Conservation (phyloP, 768 basidiomycete genomes). For the Rhodotorula sphaerocarpa region DNA sequence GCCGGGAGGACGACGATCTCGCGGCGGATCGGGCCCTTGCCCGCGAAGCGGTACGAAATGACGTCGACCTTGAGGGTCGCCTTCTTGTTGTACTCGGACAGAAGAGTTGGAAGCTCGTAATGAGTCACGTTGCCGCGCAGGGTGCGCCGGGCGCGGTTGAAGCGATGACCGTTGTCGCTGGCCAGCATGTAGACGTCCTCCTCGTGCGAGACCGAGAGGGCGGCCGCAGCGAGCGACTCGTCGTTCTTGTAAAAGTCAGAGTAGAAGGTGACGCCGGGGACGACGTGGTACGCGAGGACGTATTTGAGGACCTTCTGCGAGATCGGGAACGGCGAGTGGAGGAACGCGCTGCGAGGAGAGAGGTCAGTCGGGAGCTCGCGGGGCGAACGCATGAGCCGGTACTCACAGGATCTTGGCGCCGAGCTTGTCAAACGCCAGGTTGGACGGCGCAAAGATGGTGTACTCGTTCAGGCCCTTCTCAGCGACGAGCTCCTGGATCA, state of each 20-base stretch:
- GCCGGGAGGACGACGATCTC: conserved; percentile 29
- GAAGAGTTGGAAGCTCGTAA: conserved; percentile 37
- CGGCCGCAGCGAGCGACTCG: conserved; percentile 9
- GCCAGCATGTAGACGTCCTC: conserved; percentile 15
- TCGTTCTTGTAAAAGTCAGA: conserved; percentile 42
- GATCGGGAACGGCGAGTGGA: conserved; percentile 43
- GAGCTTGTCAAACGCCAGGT: conserved; percentile 20
- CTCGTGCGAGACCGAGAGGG: conserved; percentile 1
- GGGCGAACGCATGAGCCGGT: too few species aligned
- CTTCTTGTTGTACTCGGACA: conserved; percentile 24
- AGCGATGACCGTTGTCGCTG: background rate
- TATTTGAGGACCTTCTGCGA: conserved; percentile 39
- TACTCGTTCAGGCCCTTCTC: conserved; percentile 36
- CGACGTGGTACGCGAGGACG: conserved; percentile 44
- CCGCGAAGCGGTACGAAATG: conserved; percentile 27
- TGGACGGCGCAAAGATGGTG: conserved; percentile 27
- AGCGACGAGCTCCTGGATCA: conserved; percentile 31
- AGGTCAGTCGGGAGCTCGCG: too few species aligned
- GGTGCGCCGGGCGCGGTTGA: conserved; percentile 7
- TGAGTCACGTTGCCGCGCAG: conserved; percentile 32
- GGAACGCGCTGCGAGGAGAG: too few species aligned
- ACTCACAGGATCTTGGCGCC: conserved; percentile 39
- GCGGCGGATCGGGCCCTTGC: conserved; percentile 32
- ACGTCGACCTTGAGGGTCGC: conserved; percentile 35
- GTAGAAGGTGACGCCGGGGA: conserved; percentile 43